Percentiles rank a stretch among this genome's conserved stretches.
Evolutionary conservation across 768 basidiomycete species (phyloP).

Genomic region (Phallus indusiatus): DNA sequence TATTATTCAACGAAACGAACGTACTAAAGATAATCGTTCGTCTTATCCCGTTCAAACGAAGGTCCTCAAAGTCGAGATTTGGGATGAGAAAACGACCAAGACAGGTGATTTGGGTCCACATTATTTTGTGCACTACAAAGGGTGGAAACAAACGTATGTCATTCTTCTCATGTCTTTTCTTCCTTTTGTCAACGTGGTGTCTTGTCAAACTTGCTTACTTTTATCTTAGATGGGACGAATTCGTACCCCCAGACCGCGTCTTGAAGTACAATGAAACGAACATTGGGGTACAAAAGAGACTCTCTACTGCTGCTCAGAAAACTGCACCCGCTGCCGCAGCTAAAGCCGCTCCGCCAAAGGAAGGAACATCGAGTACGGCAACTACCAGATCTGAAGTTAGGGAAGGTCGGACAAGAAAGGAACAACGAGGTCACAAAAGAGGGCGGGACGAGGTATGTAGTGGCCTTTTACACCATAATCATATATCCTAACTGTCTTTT

Average conservation of each 20-base stretch:
- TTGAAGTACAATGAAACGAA: constrained; percentile 81
- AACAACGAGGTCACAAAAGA: constrained; percentile 53
- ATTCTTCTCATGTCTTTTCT: neutral
- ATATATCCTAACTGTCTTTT: neutral
- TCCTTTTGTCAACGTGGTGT: neutral
- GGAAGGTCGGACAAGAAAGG: constrained; percentile 45
- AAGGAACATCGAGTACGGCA: constrained; percentile 6
- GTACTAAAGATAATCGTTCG: neutral
- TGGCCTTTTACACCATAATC: constrained; percentile 6
- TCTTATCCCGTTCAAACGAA: constrained; percentile 7
- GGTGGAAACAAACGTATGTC: constrained; percentile 94
- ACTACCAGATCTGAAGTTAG: constrained; percentile 22
- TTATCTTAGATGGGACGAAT: constrained; percentile 86
- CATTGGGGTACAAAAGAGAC: constrained; percentile 63
- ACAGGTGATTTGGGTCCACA: constrained; percentile 62
- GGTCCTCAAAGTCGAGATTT: constrained; percentile 59
- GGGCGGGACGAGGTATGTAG: constrained; percentile 60
- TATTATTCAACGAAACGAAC: neutral
- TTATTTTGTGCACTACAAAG: constrained; percentile 97
- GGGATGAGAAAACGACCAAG: constrained; percentile 53
- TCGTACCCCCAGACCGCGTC: constrained; percentile 75
- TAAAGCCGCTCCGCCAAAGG: constrained; percentile 9
- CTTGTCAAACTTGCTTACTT: neutral
- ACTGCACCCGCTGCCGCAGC: constrained; percentile 8
- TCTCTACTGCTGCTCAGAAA: constrained; percentile 23